Conservation (phyloP, 352 stramenopile genomes). For the Phytophthora ramorum region DNA sequence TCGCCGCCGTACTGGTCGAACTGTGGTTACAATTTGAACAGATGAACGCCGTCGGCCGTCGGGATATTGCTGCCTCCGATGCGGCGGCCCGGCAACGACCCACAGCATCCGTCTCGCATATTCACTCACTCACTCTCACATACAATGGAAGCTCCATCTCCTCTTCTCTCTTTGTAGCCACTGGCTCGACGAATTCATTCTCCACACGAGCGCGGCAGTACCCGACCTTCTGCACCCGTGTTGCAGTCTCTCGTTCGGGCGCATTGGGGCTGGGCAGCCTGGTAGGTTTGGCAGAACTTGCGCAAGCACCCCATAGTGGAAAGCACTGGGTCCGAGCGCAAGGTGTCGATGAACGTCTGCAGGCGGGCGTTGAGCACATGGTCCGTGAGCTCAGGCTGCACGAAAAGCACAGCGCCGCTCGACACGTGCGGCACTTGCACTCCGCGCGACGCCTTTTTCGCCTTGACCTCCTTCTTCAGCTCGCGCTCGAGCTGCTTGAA, state of each 20-base stretch:
- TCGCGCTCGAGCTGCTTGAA: constrained; percentile 77
- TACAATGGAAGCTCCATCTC: constrained; percentile 25
- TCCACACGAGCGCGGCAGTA: constrained; percentile 21
- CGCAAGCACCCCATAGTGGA: constrained; percentile 54
- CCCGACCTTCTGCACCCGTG: constrained; percentile 11
- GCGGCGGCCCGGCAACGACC: too few relatives aligned
- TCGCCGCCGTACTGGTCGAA: constrained; percentile 3
- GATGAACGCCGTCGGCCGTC: constrained; percentile 10
- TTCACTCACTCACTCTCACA: constrained; percentile 30
- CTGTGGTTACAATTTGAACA: constrained; percentile 21
- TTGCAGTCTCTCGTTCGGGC: constrained; percentile 29
- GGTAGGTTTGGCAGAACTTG: constrained; percentile 84
- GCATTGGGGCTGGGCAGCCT: constrained; percentile 15
- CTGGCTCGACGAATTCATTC: constrained; percentile 32
- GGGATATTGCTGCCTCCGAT: constrained; percentile 14
- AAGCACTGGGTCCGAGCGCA: too few relatives aligned
- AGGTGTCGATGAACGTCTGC: constrained; percentile 69
- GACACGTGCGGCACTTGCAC: constrained; percentile 69
- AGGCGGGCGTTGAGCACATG: constrained; percentile 77
- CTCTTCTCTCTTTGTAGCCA: constrained; percentile 3
- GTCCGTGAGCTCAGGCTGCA: constrained; percentile 68
- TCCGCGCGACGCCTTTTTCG: constrained; percentile 52
- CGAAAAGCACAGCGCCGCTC: constrained; percentile 69
- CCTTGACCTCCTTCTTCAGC: constrained; percentile 70
- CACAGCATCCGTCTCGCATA: constrained; percentile 16